Evolutionary conservation across 306 rosid genomes (phyloP).

Genomic region (Crotalaria pallida): DNA sequence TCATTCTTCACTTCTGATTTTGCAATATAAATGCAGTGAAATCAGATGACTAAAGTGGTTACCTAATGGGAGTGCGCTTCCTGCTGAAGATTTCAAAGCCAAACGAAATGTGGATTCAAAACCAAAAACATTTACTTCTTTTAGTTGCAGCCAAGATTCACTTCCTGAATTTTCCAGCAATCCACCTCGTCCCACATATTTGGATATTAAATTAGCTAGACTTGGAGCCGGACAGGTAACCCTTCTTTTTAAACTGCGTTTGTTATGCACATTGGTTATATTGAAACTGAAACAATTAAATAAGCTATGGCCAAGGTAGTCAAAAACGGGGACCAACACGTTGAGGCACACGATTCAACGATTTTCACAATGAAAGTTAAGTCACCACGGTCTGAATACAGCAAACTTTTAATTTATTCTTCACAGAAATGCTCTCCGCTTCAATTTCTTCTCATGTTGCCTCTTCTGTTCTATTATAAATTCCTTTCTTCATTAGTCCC

Average conservation of each 20-base stretch:
- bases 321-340: no score
- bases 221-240: slow-evolving; percentile 90
- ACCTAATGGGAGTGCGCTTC: slow-evolving; percentile 75
- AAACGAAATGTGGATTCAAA: slow-evolving; percentile 43
- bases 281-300: neutral
- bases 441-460: no score
- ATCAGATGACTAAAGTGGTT: slow-evolving; percentile 66
- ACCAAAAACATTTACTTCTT: slow-evolving; percentile 76
- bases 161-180: slow-evolving; percentile 60
- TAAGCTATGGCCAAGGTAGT: neutral
- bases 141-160: slow-evolving; percentile 65
- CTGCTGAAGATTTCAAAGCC: slow-evolving; percentile 38
- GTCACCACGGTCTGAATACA: no score
- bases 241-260: neutral
- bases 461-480: no score
- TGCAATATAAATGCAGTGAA: slow-evolving; percentile 55
- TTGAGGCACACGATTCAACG: no score
- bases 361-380: no score
- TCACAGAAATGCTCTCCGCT: no score
- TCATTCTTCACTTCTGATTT: slow-evolving; percentile 15
- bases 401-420: no score
- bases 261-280: neutral
- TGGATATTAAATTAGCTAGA: slow-evolving; percentile 65
- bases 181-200: slow-evolving; percentile 34
- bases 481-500: no score